Conservation (phyloP, 352 stramenopile genomes). For the Phytophthora europaea region DNA sequence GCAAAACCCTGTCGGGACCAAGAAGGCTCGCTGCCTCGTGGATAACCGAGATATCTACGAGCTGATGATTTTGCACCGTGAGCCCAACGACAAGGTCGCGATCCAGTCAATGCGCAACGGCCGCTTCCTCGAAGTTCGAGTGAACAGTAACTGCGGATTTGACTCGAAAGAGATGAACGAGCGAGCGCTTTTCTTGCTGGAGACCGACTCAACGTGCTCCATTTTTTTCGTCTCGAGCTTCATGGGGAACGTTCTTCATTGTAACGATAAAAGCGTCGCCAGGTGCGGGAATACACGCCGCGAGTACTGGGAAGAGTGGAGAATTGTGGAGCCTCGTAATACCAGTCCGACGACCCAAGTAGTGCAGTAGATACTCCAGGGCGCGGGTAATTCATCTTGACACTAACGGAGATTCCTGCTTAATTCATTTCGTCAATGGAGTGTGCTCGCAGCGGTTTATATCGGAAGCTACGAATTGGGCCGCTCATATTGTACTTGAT, state of each 20-base stretch:
- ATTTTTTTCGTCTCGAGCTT: not conserved
- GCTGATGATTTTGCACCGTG: not conserved
- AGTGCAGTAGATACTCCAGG: too few species aligned
- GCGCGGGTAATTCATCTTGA: too few species aligned
- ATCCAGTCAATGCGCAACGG: not conserved
- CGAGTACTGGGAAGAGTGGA: not conserved
- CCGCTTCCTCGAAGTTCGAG: not conserved
- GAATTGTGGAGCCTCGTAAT: not conserved
- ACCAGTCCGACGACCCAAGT: too few species aligned
- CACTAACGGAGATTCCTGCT: too few species aligned
- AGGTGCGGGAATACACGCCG: not conserved
- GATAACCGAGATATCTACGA: conserved; percentile 7
- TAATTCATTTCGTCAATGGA: too few species aligned
- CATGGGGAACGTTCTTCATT: not conserved
- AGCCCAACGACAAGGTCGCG: not conserved
- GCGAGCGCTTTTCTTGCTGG: not conserved
- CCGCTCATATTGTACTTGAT: too few species aligned
- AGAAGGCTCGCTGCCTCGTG: conserved; percentile 5
- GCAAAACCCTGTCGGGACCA: conserved; percentile 26
- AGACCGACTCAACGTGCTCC: not conserved
- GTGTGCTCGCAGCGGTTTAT: too few species aligned
- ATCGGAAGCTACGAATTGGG: too few species aligned
- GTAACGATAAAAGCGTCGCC: not conserved
- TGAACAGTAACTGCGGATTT: not conserved
- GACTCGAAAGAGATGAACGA: not conserved